Conservation (phyloP, 2,329 filamentous ascomycete genomes). For the Colletotrichum sp. region DNA sequence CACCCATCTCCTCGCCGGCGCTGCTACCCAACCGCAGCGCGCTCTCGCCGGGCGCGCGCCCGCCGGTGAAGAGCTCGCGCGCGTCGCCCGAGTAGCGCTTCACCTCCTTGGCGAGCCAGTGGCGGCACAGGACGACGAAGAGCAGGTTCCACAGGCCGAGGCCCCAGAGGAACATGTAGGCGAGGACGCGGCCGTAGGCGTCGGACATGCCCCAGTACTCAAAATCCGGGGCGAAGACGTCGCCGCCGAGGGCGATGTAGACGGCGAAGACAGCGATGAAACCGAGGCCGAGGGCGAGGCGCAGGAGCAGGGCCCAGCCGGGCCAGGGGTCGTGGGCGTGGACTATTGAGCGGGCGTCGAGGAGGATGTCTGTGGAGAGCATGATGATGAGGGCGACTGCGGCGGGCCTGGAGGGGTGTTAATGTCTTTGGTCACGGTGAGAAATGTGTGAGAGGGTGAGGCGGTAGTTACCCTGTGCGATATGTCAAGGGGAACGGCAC, state of each 20-base stretch:
- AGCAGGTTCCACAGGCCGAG: conserved; percentile 14
- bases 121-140: conserved; percentile 4
- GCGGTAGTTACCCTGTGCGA: conserved; percentile 8
- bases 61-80: not conserved
- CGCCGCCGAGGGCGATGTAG: conserved; percentile 36
- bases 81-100: not conserved
- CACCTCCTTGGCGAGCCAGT: conserved; percentile 11
- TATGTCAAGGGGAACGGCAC: conserved; percentile 24
- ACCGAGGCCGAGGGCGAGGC: conserved; percentile 33
- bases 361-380: conserved; percentile 36
- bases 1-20: not conserved
- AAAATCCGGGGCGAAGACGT: conserved; percentile 40
- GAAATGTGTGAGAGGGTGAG: not conserved
- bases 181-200: conserved; percentile 31
- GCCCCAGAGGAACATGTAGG: conserved; percentile 41
- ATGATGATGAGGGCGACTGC: conserved; percentile 35
- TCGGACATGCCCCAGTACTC: conserved; percentile 40
- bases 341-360: conserved; percentile 39
- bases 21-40: not conserved
- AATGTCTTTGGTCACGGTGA: not conserved
- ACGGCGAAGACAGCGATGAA: conserved; percentile 40
- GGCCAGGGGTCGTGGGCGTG: conserved; percentile 34
- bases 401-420: conserved; percentile 25
- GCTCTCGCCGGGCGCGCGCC: not conserved
- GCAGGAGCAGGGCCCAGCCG: conserved; percentile 34